A percentile compares a stretch with the other conserved stretches of the same genome.
Evolutionary conservation across 176 grass and related monocot species (phyloP).

Genomic region (Ensete ventricosum): DNA sequence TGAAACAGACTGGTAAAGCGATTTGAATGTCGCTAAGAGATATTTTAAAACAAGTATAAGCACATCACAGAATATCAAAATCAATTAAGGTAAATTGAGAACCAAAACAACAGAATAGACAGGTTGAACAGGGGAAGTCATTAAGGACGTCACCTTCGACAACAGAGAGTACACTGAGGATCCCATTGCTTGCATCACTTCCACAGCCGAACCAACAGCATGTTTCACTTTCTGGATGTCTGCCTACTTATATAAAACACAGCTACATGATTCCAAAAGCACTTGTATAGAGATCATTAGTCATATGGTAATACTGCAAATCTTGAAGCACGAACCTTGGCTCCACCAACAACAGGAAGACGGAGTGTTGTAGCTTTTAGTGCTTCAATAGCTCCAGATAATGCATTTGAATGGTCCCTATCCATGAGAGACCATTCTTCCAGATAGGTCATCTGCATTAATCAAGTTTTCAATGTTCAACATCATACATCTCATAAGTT

Average conservation of each 20-base stretch:
- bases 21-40: no score
- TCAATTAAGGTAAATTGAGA: no score
- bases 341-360: constrained; percentile 11
- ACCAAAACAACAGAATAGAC: no score
- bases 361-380: constrained; percentile 4
- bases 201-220: constrained; percentile 59
- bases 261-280: not conserved
- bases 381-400: constrained; percentile 9
- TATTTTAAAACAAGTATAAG: no score
- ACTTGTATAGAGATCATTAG: not conserved
- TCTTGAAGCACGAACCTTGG: not conserved
- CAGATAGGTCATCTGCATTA: not conserved
- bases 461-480: not conserved
- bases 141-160: constrained; percentile 39
- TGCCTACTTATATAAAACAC: constrained; percentile 42
- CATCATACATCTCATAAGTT: not conserved
- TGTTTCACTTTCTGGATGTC: constrained; percentile 81
- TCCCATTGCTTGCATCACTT: constrained; percentile 85
- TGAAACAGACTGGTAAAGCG: no score
- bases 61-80: no score
- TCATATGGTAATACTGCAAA: not conserved
- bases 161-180: constrained; percentile 62
- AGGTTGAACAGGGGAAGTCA: no score
- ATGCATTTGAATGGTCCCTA: constrained; percentile 1
- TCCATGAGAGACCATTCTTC: not conserved